phyloP scores from a whole-genome alignment of 1,284 basidiomycete species.

The Gomphus bonarii region DNA sequence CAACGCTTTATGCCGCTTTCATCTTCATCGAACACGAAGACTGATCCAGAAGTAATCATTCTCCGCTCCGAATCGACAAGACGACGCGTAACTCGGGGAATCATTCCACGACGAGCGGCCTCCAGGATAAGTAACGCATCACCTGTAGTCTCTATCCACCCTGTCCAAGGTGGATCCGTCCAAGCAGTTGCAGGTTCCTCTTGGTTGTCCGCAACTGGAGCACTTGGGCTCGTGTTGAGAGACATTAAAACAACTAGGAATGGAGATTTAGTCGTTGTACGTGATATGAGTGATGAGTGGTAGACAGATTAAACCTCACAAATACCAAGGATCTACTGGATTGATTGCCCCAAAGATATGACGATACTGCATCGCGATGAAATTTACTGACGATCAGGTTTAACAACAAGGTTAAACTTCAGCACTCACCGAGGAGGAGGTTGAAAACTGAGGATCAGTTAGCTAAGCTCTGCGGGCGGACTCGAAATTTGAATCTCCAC shows the following conservation, averaged over 20 bases:
- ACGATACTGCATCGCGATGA: background rate
- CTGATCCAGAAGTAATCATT: slow-evolving; percentile 88
- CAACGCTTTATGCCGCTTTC: slow-evolving; percentile 97
- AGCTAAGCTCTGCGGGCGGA: slow-evolving; percentile 7
- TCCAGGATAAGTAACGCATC: slow-evolving; percentile 95
- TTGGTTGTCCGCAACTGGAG: slow-evolving; percentile 6
- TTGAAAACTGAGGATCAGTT: slow-evolving; percentile 10
- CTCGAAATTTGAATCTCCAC: background rate
- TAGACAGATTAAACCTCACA: background rate
- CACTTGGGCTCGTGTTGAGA: slow-evolving; percentile 10
- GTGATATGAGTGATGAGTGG: background rate
- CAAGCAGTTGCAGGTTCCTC: slow-evolving; percentile 23
- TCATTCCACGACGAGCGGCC: slow-evolving; percentile 80
- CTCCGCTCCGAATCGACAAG: slow-evolving; percentile 88
- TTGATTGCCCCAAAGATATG: background rate
- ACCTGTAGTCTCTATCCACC: slow-evolving; percentile 91
- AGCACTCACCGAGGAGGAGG: slow-evolving; percentile 11
- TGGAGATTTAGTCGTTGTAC: background rate
- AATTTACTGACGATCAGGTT: slow-evolving; percentile 6
- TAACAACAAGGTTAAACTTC: slow-evolving; percentile 12
- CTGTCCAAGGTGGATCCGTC: slow-evolving; percentile 81
- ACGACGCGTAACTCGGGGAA: slow-evolving; percentile 88
- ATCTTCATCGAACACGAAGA: slow-evolving; percentile 97
- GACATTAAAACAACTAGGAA: background rate
- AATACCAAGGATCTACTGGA: background rate